Percentiles rank a stretch among this genome's conserved stretches.
Conservation (phyloP, 345 rosid species). For the Geranium rotundifolium region DNA sequence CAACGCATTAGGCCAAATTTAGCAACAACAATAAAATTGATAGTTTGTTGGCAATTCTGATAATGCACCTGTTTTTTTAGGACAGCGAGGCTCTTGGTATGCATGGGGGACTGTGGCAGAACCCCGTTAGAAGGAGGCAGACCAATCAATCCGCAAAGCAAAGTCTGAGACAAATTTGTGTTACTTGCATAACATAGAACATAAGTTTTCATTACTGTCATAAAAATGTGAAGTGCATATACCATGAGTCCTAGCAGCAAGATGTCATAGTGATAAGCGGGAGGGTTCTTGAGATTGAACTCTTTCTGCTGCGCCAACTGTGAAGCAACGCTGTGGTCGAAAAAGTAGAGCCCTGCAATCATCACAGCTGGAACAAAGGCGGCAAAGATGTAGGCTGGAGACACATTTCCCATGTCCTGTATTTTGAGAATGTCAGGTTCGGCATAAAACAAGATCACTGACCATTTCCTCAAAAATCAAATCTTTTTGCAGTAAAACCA, state of each 20-base stretch:
- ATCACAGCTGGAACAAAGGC: constrained; percentile 69
- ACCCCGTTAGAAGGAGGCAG: constrained; percentile 86
- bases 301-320: constrained; percentile 83
- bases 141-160: constrained; percentile 73
- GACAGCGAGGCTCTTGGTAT: constrained; percentile 75
- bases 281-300: constrained; percentile 72
- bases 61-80: constrained; percentile 50
- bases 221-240: constrained; percentile 2
- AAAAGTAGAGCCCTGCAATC: constrained; percentile 75
- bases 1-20: background rate
- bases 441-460: background rate
- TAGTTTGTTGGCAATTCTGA: background rate
- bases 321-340: constrained; percentile 78
- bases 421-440: constrained; percentile 1
- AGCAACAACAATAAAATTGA: background rate
- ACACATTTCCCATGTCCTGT: constrained; percentile 71
- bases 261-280: constrained; percentile 72
- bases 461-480: too few species aligned
- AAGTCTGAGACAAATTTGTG: constrained; percentile 33
- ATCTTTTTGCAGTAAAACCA: background rate
- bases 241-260: constrained; percentile 66
- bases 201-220: background rate
- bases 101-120: constrained; percentile 95
- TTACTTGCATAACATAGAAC: background rate
- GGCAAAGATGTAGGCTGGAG: constrained; percentile 47